A percentile compares a stretch with the other conserved stretches of the same genome.
phyloP scores from a whole-genome alignment of 148 eudicot genomes.

The Suaeda aralocaspica region DNA sequence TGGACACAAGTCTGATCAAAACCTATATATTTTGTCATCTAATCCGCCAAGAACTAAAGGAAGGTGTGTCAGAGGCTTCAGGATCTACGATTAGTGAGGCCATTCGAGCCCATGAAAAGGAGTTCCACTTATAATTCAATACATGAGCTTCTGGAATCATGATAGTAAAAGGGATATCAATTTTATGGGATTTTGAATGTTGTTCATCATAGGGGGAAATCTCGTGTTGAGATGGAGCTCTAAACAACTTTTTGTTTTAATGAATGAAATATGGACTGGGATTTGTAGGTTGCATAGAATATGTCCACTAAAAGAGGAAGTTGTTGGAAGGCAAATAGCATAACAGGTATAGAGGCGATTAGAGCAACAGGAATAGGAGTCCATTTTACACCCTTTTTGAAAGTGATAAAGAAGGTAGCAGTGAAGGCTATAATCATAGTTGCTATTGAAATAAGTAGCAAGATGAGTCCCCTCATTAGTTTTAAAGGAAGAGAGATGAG shows the following conservation, averaged over 20 bases:
- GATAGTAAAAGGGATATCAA: slow-evolving; percentile 13
- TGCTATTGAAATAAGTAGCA: slow-evolving; percentile 31
- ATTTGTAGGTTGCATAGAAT: slow-evolving; percentile 18
- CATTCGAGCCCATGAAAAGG: slow-evolving; percentile 3
- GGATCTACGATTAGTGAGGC: slow-evolving; percentile 8
- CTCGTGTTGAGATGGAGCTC: not conserved
- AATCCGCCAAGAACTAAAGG: slow-evolving; percentile 2
- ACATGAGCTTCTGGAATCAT: slow-evolving; percentile 1
- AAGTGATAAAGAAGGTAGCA: slow-evolving; percentile 23
- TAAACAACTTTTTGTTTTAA: slow-evolving; percentile 3
- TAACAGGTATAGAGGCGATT: slow-evolving; percentile 21
- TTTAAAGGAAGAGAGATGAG: slow-evolving; percentile 28
- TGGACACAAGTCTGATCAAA: not conserved
- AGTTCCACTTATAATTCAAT: not conserved
- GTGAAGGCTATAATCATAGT: slow-evolving; percentile 35
- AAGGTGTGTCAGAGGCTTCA: slow-evolving; percentile 5
- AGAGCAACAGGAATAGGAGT: slow-evolving; percentile 24
- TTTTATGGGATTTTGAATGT: not conserved
- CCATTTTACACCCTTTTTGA: slow-evolving; percentile 22
- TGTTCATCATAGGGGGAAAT: not conserved
- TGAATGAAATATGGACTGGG: slow-evolving; percentile 5
- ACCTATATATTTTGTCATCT: not conserved
- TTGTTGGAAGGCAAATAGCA: slow-evolving; percentile 27
- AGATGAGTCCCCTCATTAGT: slow-evolving; percentile 26
- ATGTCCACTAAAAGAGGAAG: slow-evolving; percentile 22